These are phyloP conservation scores for Sistotremastrum niveocremeum DNA, from an alignment of 768 basidiomycete genomes.

Conservation along the genomic window DNA sequence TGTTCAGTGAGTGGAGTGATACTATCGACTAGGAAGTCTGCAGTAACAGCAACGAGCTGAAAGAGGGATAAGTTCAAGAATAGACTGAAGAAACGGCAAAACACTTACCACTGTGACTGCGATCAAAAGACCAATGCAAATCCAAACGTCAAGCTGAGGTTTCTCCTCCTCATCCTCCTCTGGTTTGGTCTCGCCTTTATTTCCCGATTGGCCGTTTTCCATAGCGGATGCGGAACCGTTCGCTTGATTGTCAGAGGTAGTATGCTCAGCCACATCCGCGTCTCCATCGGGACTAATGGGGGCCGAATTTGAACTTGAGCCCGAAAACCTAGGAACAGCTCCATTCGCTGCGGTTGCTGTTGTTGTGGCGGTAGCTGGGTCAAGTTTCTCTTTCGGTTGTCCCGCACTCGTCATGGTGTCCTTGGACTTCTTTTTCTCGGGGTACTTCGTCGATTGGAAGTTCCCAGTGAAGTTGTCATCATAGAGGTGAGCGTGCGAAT, in stretches of 20 bases:
- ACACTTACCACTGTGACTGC: conserved; percentile 48
- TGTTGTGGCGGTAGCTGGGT: not conserved
- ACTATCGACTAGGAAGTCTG: conserved; percentile 63
- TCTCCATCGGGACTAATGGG: no score
- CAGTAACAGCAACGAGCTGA: conserved; percentile 44
- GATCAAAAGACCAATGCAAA: conserved; percentile 42
- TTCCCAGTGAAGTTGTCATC: conserved; percentile 18
- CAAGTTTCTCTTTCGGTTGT: not conserved
- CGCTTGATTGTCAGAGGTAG: no score
- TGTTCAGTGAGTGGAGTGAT: conserved; percentile 56
- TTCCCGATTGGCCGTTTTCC: no score
- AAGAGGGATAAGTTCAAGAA: not conserved
- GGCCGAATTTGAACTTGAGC: no score
- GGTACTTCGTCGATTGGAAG: conserved; percentile 14
- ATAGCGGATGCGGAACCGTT: no score
- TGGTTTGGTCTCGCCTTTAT: conserved; percentile 11
- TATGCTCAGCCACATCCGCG: no score
- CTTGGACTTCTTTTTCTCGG: not conserved
- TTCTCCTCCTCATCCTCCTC: conserved; percentile 32
- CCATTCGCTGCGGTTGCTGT: not conserved
- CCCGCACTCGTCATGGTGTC: no score
- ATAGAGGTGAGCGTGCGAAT: conserved; percentile 65
- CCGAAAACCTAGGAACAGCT: no score
- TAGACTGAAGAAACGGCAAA: not conserved
- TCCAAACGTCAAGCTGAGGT: conserved; percentile 43